Conservation (phyloP, 805 yeast genomes). For the Ogataea chonburiensis region DNA sequence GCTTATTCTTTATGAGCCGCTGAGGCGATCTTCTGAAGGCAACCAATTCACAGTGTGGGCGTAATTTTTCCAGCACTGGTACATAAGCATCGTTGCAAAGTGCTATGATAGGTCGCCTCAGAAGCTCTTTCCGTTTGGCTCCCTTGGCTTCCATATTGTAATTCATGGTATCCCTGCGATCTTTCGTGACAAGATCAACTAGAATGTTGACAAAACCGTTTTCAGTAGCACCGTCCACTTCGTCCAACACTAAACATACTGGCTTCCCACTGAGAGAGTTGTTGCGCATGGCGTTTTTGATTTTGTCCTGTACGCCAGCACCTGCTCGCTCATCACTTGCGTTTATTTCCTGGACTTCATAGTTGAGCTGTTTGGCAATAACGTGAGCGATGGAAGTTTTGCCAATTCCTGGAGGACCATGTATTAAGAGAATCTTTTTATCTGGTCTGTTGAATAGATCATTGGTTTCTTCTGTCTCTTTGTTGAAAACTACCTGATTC, state of each 20-base stretch:
- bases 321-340: conserved; percentile 81
- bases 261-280: conserved; percentile 71
- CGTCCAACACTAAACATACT: conserved; percentile 82
- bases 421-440: conserved; percentile 66
- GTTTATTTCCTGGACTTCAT: conserved; percentile 77
- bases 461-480: conserved; percentile 24
- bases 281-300: conserved; percentile 61
- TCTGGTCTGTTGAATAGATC: conserved; percentile 62
- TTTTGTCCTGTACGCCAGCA: conserved; percentile 47
- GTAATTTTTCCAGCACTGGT: conserved; percentile 67
- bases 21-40: conserved; percentile 59
- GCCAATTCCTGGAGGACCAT: conserved; percentile 94
- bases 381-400: conserved; percentile 88
- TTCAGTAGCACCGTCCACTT: conserved; percentile 79
- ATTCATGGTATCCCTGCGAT: conserved; percentile 48
- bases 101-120: conserved; percentile 85
- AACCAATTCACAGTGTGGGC: conserved; percentile 71
- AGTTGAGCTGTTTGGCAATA: conserved; percentile 78
- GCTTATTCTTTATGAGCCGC: conserved; percentile 44
- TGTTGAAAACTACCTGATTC: conserved; percentile 57
- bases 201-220: conserved; percentile 57
- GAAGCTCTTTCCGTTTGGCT: conserved; percentile 33
- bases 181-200: conserved; percentile 58
- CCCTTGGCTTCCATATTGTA: conserved; percentile 25
- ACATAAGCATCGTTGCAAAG: conserved; percentile 87